These are phyloP conservation scores for Canna indica DNA, from an alignment of 176 grass and related monocot species.

Conservation along the genomic window DNA sequence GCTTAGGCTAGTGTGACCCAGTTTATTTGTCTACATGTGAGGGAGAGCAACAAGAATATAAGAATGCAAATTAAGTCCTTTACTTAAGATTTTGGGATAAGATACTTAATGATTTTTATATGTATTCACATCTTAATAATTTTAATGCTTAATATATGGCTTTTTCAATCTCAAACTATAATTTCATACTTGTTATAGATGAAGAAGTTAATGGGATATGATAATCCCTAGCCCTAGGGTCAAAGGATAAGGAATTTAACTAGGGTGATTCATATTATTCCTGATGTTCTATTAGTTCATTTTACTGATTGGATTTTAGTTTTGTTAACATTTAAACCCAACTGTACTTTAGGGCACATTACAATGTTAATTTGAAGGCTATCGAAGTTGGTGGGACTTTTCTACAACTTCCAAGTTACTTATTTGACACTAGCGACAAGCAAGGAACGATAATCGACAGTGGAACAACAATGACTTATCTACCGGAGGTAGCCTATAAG, in stretches of 20 bases:
- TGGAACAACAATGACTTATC: conserved; percentile 82
- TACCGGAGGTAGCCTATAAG: conserved; percentile 52
- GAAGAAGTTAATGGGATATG: not conserved
- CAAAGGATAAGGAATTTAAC: too few relatives aligned
- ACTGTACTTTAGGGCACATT: conserved; percentile 50
- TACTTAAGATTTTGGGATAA: too few relatives aligned
- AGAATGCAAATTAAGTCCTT: too few relatives aligned
- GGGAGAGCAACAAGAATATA: too few relatives aligned
- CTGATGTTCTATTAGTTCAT: too few relatives aligned
- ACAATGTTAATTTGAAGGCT: conserved; percentile 73
- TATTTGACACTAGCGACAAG: conserved; percentile 32
- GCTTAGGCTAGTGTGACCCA: too few relatives aligned
- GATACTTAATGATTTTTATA: too few relatives aligned
- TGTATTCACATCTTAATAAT: not conserved
- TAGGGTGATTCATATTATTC: too few relatives aligned
- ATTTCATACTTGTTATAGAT: not conserved
- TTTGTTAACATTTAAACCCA: not conserved
- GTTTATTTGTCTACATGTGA: too few relatives aligned
- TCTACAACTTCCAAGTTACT: conserved; percentile 48
- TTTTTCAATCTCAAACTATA: not conserved
- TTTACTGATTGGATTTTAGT: not conserved
- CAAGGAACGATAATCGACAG: conserved; percentile 88
- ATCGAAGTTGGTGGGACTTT: conserved; percentile 56
- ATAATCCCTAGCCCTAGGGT: not conserved
- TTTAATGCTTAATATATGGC: not conserved